phyloP scores from a whole-genome alignment of 164 flowering plant genomes.

The Vitis rotundifolia region DNA sequence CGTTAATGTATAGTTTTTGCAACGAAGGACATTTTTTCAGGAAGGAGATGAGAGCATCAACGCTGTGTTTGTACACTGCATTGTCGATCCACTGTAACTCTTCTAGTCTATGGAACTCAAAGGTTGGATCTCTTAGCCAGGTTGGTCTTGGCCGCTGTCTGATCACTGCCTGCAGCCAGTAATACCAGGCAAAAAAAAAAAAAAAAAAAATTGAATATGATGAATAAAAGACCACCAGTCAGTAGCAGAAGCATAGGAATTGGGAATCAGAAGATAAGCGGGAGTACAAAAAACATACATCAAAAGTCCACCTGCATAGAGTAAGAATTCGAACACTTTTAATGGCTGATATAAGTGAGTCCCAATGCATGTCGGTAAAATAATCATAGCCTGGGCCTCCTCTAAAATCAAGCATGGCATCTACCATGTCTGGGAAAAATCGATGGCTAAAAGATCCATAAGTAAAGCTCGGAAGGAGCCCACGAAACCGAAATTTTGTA shows the following conservation, averaged over 20 bases:
- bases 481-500: constrained; percentile 3
- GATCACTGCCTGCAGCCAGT: too few species aligned
- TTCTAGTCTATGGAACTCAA: background rate
- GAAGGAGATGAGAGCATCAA: too few species aligned
- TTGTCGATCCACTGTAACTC: background rate
- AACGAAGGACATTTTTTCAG: too few species aligned
- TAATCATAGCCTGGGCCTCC: background rate
- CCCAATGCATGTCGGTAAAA: background rate
- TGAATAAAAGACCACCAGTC: background rate
- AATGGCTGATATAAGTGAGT: background rate
- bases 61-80: background rate
- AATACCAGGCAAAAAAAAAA: too few species aligned
- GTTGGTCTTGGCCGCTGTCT: too few species aligned
- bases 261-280: background rate
- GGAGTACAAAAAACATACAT: background rate
- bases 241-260: too few species aligned
- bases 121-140: too few species aligned
- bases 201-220: background rate
- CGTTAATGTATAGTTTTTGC: too few species aligned
- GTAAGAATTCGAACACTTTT: background rate
- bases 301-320: background rate
- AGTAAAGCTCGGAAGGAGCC: too few species aligned
- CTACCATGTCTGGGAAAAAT: too few species aligned
- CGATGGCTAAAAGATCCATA: too few species aligned
- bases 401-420: constrained; percentile 7